Conservation (phyloP, 768 basidiomycete species). For the Pulveroboletus sp. region DNA sequence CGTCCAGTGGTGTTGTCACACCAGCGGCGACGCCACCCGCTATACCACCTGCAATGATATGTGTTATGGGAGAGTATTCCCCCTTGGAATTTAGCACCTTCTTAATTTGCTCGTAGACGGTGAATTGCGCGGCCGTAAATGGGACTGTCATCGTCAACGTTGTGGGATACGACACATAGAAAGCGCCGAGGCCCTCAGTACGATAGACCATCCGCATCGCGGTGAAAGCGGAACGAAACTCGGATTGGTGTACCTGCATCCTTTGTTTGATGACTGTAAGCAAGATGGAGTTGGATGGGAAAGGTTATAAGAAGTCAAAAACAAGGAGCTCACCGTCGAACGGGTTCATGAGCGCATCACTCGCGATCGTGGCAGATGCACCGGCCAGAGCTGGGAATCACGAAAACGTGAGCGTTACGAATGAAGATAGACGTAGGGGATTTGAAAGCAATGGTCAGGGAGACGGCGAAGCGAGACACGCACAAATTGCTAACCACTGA, state of each 20-base stretch:
- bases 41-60: constrained; percentile 86
- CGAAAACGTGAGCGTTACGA: constrained; percentile 6
- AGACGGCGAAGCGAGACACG: constrained; percentile 29
- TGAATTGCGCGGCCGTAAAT: constrained; percentile 97
- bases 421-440: background rate
- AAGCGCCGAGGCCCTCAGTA: constrained; percentile 82
- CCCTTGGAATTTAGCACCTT: constrained; percentile 77
- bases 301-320: background rate
- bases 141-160: constrained; percentile 96
- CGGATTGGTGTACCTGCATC: constrained; percentile 95
- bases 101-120: constrained; percentile 93
- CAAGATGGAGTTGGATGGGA: constrained; percentile 13
- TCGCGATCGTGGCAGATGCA: constrained; percentile 89
- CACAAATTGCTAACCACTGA: constrained; percentile 87
- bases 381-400: constrained; percentile 72
- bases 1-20: constrained; percentile 94
- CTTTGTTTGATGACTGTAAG: constrained; percentile 93
- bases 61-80: constrained; percentile 88
- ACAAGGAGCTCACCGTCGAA: constrained; percentile 76
- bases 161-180: constrained; percentile 98
- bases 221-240: constrained; percentile 81
- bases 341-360: constrained; percentile 98
- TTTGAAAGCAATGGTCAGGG: constrained; percentile 1
- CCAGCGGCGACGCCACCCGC: constrained; percentile 94
- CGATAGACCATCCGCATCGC: constrained; percentile 83